Percentiles rank a stretch among this genome's conserved stretches.
Evolutionary conservation across 176 grass and related monocot species (phyloP).

Genomic region (Pontederia crassipes): DNA sequence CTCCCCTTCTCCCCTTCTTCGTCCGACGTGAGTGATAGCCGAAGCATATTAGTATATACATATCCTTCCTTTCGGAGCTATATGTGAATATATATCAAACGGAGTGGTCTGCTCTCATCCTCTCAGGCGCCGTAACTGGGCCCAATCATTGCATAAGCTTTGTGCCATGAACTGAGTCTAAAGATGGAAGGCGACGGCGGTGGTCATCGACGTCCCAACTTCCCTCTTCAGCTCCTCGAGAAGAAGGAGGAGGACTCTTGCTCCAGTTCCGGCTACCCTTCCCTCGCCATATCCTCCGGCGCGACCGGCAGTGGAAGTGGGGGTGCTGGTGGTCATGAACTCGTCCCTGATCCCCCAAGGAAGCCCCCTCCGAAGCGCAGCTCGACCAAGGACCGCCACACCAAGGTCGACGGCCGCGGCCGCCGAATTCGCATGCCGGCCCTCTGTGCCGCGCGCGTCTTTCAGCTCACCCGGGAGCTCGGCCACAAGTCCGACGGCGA

Average conservation of each 20-base stretch:
- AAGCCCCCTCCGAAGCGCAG: conserved; percentile 17
- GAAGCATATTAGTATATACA: too few species aligned
- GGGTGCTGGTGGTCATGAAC: neutral
- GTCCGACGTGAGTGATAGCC: too few species aligned
- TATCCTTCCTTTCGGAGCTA: too few species aligned
- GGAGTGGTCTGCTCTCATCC: neutral
- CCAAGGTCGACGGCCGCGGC: conserved; percentile 27
- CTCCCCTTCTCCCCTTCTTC: too few species aligned
- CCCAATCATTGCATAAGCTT: neutral
- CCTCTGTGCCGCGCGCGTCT: conserved; percentile 22
- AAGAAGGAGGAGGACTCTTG: conserved; percentile 24
- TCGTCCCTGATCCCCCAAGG: neutral
- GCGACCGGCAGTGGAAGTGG: neutral
- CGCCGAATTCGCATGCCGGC: conserved; percentile 29
- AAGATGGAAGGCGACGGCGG: conserved; percentile 9
- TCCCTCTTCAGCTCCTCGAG: conserved; percentile 25
- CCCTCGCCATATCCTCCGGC: conserved; percentile 20
- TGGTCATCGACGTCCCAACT: conserved; percentile 9
- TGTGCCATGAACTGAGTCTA: conserved; percentile 3
- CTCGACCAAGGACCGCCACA: conserved; percentile 29
- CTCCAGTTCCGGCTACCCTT: conserved; percentile 14
- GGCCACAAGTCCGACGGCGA: conserved; percentile 28
- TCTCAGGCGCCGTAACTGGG: neutral
- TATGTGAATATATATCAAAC: too few species aligned
- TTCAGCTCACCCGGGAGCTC: conserved; percentile 27